phyloP scores from a whole-genome alignment of 1,284 basidiomycete genomes.

The Pseudozyma hubeiensis region DNA sequence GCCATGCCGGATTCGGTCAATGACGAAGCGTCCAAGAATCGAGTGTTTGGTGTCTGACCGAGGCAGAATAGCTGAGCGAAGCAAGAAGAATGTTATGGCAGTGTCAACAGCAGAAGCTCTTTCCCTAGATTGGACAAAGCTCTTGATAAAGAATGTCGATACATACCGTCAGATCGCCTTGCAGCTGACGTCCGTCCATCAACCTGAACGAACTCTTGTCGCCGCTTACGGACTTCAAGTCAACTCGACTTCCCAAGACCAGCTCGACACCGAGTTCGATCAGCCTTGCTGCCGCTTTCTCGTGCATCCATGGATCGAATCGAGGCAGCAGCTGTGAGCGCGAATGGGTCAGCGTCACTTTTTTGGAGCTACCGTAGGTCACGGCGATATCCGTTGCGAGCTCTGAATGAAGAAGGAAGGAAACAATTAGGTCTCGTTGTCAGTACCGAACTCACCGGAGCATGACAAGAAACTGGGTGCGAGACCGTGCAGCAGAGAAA shows the following conservation, averaged over 20 bases:
- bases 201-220: constrained; percentile 18
- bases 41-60: constrained; percentile 45
- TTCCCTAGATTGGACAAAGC: not conserved
- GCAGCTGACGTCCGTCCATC: constrained; percentile 25
- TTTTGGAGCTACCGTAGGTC: constrained; percentile 34
- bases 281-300: constrained; percentile 13
- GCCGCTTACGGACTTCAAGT: constrained; percentile 16
- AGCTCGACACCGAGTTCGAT: constrained; percentile 37
- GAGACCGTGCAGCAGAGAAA: not conserved
- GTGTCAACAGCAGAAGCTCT: not conserved
- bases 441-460: not conserved
- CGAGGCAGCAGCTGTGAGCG: constrained; percentile 30
- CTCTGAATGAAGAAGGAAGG: constrained; percentile 1
- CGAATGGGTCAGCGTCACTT: constrained; percentile 42
- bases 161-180: constrained; percentile 36
- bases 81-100: not conserved
- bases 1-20: constrained; percentile 31
- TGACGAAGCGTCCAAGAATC: constrained; percentile 3
- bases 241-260: constrained; percentile 27
- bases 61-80: constrained; percentile 35
- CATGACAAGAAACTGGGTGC: too few species aligned
- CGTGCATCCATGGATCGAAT: constrained; percentile 51
- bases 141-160: not conserved
- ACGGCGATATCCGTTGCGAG: constrained; percentile 44
- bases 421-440: not conserved